A percentile compares a stretch with the other conserved stretches of the same genome.
Conservation (phyloP, 83 land plant species). For the Larix sibirica region DNA sequence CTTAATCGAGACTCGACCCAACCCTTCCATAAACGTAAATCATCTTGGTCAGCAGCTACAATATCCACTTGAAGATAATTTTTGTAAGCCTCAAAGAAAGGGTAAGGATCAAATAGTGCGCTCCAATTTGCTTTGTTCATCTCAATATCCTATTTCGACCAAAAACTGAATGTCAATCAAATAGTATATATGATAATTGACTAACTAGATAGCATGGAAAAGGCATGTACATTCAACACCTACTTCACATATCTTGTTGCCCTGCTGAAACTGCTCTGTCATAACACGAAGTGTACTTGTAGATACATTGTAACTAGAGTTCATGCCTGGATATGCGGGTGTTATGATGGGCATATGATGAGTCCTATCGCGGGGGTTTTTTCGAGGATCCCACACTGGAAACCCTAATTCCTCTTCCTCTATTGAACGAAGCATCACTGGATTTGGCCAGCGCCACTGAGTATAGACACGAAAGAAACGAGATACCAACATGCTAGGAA, state of each 20-base stretch:
- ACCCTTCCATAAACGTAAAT: slow-evolving; percentile 93
- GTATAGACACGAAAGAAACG: slow-evolving; percentile 93
- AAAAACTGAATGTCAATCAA: no score
- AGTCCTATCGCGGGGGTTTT: slow-evolving; percentile 67
- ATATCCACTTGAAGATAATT: slow-evolving; percentile 91
- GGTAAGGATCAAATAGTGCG: slow-evolving; percentile 76
- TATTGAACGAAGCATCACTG: slow-evolving; percentile 93
- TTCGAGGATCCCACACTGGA: slow-evolving; percentile 98
- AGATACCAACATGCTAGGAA: slow-evolving; percentile 92
- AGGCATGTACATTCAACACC: not conserved
- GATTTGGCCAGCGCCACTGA: slow-evolving; percentile 98
- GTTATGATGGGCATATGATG: slow-evolving; percentile 99
- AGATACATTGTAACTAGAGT: slow-evolving; percentile 96
- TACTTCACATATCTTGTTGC: slow-evolving; percentile 83
- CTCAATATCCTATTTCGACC: slow-evolving; percentile 63
- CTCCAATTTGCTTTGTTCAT: slow-evolving; percentile 64
- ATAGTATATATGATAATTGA: no score
- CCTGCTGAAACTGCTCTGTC: slow-evolving; percentile 80
- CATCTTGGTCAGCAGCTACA: slow-evolving; percentile 73
- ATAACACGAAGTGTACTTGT: slow-evolving; percentile 93
- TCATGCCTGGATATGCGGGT: slow-evolving; percentile 99
- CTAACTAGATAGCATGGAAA: not conserved
- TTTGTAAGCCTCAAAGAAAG: slow-evolving; percentile 87
- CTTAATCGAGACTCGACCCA: slow-evolving; percentile 98
- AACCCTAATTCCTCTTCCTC: slow-evolving; percentile 84